Conservation (phyloP, 2,329 filamentous ascomycete genomes). For the Decorospora gaudefroyi region DNA sequence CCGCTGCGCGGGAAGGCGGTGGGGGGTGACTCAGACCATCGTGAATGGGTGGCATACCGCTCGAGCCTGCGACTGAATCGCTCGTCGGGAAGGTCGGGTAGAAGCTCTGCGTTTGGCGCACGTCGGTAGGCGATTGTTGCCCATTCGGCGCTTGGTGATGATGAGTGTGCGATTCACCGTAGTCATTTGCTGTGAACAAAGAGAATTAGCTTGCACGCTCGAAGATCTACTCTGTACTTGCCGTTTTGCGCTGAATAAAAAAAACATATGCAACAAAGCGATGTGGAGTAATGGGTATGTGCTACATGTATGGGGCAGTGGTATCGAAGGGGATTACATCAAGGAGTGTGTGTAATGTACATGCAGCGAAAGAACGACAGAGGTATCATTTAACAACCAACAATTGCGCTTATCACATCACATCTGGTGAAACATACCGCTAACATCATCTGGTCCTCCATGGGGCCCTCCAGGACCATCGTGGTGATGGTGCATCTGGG, state of each 20-base stretch:
- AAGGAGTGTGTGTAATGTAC: slow-evolving; percentile 51
- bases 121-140: slow-evolving; percentile 63
- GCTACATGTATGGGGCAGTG: slow-evolving; percentile 43
- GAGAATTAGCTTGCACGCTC: slow-evolving; percentile 52
- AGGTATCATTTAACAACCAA: slow-evolving; percentile 50
- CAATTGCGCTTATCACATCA: slow-evolving; percentile 55
- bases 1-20: slow-evolving; percentile 48
- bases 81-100: slow-evolving; percentile 69
- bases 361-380: slow-evolving; percentile 50
- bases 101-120: slow-evolving; percentile 76
- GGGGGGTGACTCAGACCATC: slow-evolving; percentile 58
- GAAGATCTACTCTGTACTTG: slow-evolving; percentile 23
- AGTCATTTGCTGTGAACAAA: slow-evolving; percentile 59
- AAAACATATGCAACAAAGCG: slow-evolving; percentile 34
- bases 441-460: slow-evolving; percentile 76
- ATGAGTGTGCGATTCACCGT: slow-evolving; percentile 65
- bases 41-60: slow-evolving; percentile 68
- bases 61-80: slow-evolving; percentile 56
- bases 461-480: slow-evolving; percentile 68
- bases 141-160: slow-evolving; percentile 67
- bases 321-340: slow-evolving; percentile 50
- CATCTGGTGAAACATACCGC: slow-evolving; percentile 98
- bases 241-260: slow-evolving; percentile 34
- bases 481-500: slow-evolving; percentile 73
- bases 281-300: slow-evolving; percentile 26